Base-by-base conservation (phyloP, 108 stramenopile species). In the Phaeodactylum tricornutum region DNA sequence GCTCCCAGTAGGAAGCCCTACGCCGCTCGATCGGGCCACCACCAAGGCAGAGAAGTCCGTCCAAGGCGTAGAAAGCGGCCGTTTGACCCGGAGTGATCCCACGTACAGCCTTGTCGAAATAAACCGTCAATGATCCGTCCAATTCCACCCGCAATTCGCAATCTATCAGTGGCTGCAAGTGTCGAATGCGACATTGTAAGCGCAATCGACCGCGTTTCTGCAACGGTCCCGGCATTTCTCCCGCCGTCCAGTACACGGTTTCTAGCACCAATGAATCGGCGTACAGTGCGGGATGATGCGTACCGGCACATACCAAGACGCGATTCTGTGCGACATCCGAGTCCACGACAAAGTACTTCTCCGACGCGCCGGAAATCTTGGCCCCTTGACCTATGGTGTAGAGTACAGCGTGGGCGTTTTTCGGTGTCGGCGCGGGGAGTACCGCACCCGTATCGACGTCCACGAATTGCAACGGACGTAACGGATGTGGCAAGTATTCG, bases 371-470 rank as follows among this genome's bases (percentile, higher is more conserved):
- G 2, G 72, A 59, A 17, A 95, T 83, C 39, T 74, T 84, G 9
- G 93, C 93, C 2, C 88, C 84, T 55, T 92, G 90, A 6, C 93
- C 93, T 11, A 85, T 36, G 0, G 93, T 95, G 47, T 77, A 80
- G 25, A 66, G 30, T 36, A 60, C 31, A n/a, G 39, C 24, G 38
- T 52, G 50, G 2, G 42, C n/a, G 9, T 36, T 21, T 8, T 21
- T 11, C 1, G 19, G 22, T 23, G 21, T 22, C 3, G 47, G 29
- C 22, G 48, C 19, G 11, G 66, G 64, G 11, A 91, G 62, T 39
- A 81, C 50, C 17, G 52, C 50, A 14, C 71, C 74, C 19, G 79
- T 80, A 22, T 89, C 86, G 9, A 92, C 67, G 55, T 83, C 75
- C 26, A 87, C 68, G 53, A 89, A 93, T 21, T 58, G 38, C 34